These are phyloP conservation scores for Gremmenia infestans DNA, from an alignment of 2,329 filamentous ascomycete species.

Conservation along the genomic window DNA sequence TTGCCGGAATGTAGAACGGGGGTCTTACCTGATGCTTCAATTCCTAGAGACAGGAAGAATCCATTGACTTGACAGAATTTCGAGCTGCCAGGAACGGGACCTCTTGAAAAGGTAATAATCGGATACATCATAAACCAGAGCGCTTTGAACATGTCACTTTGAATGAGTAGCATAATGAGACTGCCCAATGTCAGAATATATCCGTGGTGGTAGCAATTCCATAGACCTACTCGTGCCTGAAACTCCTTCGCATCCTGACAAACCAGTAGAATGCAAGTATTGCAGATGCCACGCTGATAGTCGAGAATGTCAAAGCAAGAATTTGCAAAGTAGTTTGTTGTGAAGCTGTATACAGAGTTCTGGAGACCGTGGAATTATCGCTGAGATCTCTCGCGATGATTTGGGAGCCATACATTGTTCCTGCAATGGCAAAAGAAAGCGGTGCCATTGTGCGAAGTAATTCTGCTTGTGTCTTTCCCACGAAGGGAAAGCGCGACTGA, in stretches of 20 bases:
- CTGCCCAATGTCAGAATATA: conserved; percentile 36
- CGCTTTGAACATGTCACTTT: conserved; percentile 67
- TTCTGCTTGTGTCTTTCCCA: background rate
- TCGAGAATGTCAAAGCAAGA: conserved; percentile 35
- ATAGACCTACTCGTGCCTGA: conserved; percentile 62
- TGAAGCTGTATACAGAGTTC: conserved; percentile 6
- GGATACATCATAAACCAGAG: conserved; percentile 64
- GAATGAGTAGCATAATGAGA: conserved; percentile 68
- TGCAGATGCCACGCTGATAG: conserved; percentile 52
- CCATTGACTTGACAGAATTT: conserved; percentile 63
- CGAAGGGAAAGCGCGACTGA: background rate
- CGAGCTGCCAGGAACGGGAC: conserved; percentile 45
- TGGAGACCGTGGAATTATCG: conserved; percentile 11
- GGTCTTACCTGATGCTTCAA: conserved; percentile 55
- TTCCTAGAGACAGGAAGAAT: conserved; percentile 61
- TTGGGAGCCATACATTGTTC: conserved; percentile 8
- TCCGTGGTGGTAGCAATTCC: background rate
- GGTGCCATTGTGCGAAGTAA: conserved; percentile 20
- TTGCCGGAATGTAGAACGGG: background rate
- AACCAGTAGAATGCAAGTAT: conserved; percentile 66
- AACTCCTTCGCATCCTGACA: conserved; percentile 65
- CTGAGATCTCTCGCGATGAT: conserved; percentile 12
- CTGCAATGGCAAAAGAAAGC: conserved; percentile 13
- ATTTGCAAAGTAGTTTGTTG: conserved; percentile 26
- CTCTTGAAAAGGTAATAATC: conserved; percentile 49